Base-by-base conservation (phyloP, 2,329 filamentous ascomycete genomes). In the Drechslera avenae region DNA sequence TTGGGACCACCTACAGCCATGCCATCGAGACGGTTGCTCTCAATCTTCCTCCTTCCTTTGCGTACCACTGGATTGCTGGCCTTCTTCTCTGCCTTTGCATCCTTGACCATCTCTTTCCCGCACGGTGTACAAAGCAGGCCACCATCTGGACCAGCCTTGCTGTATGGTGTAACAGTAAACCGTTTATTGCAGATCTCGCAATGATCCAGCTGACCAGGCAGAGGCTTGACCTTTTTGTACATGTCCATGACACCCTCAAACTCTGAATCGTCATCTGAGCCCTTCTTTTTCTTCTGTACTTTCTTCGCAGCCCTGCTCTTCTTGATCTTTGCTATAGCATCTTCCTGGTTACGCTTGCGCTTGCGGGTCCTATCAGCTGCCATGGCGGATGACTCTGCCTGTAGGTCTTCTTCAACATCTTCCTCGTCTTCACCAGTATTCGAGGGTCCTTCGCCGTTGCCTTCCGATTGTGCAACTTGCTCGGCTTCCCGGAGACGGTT, bases 81-180 rank as follows among this genome's bases (percentile, higher is more conserved):
- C 66, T 84, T 84, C 64, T 82, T 81, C 50, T 79, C 76, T 16
- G 79, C 76, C 53, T 88, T 87, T 49, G 84, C 80, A 18, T 87
- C 84, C 56, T 89, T 87, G 33, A 83, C 83, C 42, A 89, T 73
- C 55, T 90, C 84, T 64, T 88, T 91, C 17, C 90, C 88, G 66
- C 93, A 97, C 17, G 89, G 85, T 3, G 81, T 81, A 69, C 93
- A 97, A 1, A 97, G 79, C n/a, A 97, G 78, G 13, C 91, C 91
- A 3, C 92, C 92, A n/a, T 88, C 81, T 0, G 90, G 88, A 0
- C 89, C 91, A 21, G 86, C 83, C 59, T 91, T 88, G 56, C 88
- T 91, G 75, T 97, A 97, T 0, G 90, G 83, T 0, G 93, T 97
- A 36, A 97, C 92, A 0, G 91, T 96, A 68, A 97, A 97, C 31